Base-by-base conservation (phyloP, 2,329 filamentous ascomycete species). In the Zasmidium citrigriseum region DNA sequence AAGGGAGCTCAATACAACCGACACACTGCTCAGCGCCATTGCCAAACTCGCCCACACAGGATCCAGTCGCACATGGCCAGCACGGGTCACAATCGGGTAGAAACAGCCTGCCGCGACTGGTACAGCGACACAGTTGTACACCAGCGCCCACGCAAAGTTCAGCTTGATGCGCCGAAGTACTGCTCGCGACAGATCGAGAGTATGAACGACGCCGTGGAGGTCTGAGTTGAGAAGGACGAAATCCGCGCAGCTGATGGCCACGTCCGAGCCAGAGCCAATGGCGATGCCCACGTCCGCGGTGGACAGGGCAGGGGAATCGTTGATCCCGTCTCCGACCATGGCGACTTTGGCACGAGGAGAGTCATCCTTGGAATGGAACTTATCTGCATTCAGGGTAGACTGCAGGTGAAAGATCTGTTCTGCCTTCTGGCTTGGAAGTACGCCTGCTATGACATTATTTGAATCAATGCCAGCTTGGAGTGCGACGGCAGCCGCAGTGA, bases 311-410 rank as follows among this genome's bases (percentile, higher is more conserved):
- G 91, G 90, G 0, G 90, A 89, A 69, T 96, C 91, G 67, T 96
- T 96, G 65, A 93, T 90, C 18, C 91, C 91, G 66, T 96, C 91
- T 38, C 91, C 91, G 1, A 93, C 90, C 85, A 96, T 95, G 41
- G 87, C 91, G 0, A 96, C 85, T 1, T 89, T 82, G 0, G 81
- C 80, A 20, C 83, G 79, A 7, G 54, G 46, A n/a, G n/a, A n/a
- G n/a, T n/a, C n/a, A n/a, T n/a, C n/a, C 52, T 16, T n/a, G n/a
- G n/a, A n/a, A n/a, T n/a, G n/a, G n/a, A n/a, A n/a, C n/a, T n/a
- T n/a, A n/a, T 38, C n/a, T 38, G 29, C 10, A 10, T n/a, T 38
- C 4, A 67, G 59, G 1, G 62, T 58, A 27, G 68, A 67, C 68
- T 80, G 73, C 24, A 79, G 69, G 60, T 76, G 75, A 48, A 81